Evolutionary conservation across 2,329 filamentous ascomycete genomes (phyloP).

Genomic region (Juglanconis juglandina): DNA sequence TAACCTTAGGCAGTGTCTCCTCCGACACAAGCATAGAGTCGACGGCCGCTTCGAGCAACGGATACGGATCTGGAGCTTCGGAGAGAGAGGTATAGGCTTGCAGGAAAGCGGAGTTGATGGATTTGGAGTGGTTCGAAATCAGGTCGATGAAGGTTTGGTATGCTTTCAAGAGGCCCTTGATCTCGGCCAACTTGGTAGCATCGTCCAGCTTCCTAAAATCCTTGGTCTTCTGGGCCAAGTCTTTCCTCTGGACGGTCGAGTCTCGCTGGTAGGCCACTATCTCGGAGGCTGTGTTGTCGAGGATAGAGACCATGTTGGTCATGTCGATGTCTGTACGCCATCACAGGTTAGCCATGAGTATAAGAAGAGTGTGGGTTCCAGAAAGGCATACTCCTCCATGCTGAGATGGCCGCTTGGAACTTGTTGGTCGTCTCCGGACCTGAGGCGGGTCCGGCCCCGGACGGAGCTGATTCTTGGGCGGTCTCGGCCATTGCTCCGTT

Average conservation of each 20-base stretch:
- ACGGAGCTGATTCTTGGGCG: constrained; percentile 1
- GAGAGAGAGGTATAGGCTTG: constrained; percentile 90
- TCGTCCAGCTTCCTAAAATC: constrained; percentile 95
- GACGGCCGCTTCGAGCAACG: constrained; percentile 90
- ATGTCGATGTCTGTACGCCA: constrained; percentile 74
- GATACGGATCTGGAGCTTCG: constrained; percentile 94
- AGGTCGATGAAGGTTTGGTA: constrained; percentile 98
- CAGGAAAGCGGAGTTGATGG: constrained; percentile 87
- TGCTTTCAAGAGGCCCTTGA: constrained; percentile 87
- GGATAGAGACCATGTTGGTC: constrained; percentile 73
- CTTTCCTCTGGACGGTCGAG: constrained; percentile 92
- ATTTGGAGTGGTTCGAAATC: constrained; percentile 91
- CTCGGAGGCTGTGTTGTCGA: constrained; percentile 92
- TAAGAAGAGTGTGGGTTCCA: constrained; percentile 5
- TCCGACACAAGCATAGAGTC: constrained; percentile 90
- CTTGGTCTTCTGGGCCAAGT: constrained; percentile 98
- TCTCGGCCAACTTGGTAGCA: constrained; percentile 76
- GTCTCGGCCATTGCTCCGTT: constrained; percentile 10
- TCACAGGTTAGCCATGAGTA: constrained; percentile 7
- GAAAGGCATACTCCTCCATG: constrained; percentile 76
- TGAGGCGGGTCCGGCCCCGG: constrained; percentile 1
- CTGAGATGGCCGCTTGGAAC: constrained; percentile 92
- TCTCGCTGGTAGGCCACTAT: constrained; percentile 91
- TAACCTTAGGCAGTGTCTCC: constrained; percentile 85
- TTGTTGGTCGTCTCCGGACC: constrained; percentile 69